Evolutionary conservation across 1,284 basidiomycete species (phyloP).

Genomic region (Naganishia albida): DNA sequence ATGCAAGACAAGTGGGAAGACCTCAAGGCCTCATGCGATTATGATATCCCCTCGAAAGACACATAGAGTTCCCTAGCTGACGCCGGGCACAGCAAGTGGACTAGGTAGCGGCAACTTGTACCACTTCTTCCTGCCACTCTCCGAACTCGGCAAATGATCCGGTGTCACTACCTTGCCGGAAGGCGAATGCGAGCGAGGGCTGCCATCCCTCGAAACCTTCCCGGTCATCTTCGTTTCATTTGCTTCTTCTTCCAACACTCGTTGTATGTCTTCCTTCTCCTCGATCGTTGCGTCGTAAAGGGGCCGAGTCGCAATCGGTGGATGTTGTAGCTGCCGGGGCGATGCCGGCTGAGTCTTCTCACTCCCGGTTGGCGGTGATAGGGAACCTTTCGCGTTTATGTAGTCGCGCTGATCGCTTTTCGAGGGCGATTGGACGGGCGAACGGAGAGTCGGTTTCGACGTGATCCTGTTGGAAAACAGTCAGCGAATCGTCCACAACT

Average conservation of each 20-base stretch:
- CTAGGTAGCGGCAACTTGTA: constrained; percentile 18
- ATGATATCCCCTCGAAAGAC: no score
- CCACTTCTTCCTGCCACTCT: neutral
- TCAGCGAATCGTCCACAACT: neutral
- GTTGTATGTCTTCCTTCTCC: neutral
- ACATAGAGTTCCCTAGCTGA: neutral
- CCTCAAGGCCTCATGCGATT: neutral
- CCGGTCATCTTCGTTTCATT: neutral
- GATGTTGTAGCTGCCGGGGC: neutral
- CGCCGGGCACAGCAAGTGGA: constrained; percentile 7
- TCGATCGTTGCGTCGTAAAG: neutral
- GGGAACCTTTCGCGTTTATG: neutral
- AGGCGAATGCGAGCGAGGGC: constrained; percentile 1
- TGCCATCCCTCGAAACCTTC: neutral
- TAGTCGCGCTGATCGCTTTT: neutral
- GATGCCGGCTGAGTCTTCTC: no score
- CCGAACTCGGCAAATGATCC: neutral
- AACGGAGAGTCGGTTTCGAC: constrained; percentile 1
- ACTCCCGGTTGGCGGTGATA: no score
- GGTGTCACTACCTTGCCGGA: neutral
- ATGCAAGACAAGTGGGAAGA: no score
- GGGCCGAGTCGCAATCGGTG: neutral
- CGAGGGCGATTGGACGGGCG: neutral
- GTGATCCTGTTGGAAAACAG: constrained; percentile 10
- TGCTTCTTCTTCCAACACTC: constrained; percentile 11